These are phyloP conservation scores for Zygnema cylindricum DNA, from an alignment of 139 green algal genomes.

Conservation along the genomic window DNA sequence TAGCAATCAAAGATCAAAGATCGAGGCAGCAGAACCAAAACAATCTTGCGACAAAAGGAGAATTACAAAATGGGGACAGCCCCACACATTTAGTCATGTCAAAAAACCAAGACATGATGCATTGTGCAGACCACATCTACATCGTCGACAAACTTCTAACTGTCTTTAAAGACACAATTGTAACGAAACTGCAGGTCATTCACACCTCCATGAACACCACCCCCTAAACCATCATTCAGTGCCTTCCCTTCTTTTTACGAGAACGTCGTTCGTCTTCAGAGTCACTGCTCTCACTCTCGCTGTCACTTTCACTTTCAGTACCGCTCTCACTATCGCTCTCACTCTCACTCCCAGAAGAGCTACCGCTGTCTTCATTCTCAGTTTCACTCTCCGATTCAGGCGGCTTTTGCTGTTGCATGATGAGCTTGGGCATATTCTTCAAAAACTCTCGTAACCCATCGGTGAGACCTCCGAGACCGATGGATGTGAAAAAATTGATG, in stretches of 20 bases:
- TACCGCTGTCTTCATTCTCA: background rate
- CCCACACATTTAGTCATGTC: too few species aligned
- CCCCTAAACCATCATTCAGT: too few species aligned
- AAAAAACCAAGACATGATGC: too few species aligned
- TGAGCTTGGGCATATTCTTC: conserved; percentile 71
- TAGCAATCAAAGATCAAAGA: too few species aligned
- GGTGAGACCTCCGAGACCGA: conserved; percentile 95
- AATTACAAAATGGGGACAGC: too few species aligned
- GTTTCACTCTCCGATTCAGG: background rate
- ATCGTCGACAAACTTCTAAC: too few species aligned
- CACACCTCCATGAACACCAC: too few species aligned
- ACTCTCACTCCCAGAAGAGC: conserved; percentile 24
- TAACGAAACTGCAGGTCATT: too few species aligned
- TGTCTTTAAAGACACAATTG: too few species aligned
- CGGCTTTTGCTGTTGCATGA: conserved; percentile 66
- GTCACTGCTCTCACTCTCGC: conserved; percentile 56
- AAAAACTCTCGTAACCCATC: conserved; percentile 87
- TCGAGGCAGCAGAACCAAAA: too few species aligned
- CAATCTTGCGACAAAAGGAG: too few species aligned
- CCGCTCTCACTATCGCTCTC: conserved; percentile 42
- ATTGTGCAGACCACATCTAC: too few species aligned
- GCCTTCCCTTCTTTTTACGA: conserved; percentile 2
- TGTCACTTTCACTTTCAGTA: conserved; percentile 55
- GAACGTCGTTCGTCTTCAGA: conserved; percentile 15
- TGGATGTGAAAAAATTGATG: conserved; percentile 99